Evolutionary conservation across 176 grass and related monocot genomes (phyloP).

Genomic region (Eremochloa ophiuroides): DNA sequence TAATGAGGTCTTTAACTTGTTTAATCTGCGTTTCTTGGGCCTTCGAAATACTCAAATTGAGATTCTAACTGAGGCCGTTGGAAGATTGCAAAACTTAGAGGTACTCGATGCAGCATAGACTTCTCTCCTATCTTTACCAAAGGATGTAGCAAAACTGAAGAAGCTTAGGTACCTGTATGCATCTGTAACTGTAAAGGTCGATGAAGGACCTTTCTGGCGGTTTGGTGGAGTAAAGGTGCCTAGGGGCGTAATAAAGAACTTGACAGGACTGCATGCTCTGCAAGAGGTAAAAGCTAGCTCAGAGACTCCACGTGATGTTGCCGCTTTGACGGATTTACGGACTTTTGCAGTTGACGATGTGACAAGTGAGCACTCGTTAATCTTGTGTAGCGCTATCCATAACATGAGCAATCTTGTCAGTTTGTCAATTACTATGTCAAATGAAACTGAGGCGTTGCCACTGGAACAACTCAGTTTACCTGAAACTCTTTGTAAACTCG

Average conservation of each 20-base stretch:
- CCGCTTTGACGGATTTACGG: conserved; percentile 6
- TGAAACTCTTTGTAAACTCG: neutral
- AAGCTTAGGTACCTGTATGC: conserved; percentile 25
- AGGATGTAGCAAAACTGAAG: neutral
- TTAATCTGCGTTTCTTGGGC: conserved; percentile 30
- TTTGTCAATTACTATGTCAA: neutral
- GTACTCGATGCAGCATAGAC: neutral
- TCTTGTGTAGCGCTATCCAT: neutral
- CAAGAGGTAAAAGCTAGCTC: neutral
- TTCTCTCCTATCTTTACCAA: neutral
- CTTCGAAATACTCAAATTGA: neutral
- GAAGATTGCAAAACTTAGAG: conserved; percentile 28
- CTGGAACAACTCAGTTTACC: conserved; percentile 5
- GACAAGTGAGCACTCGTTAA: neutral
- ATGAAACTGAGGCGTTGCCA: neutral
- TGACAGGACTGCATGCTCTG: conserved; percentile 28
- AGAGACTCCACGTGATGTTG: neutral
- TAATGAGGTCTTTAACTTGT: conserved; percentile 19
- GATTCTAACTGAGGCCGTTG: neutral
- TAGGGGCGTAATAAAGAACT: neutral
- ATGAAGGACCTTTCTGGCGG: rapidly evolving
- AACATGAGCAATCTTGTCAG: conserved; percentile 17
- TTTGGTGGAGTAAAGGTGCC: neutral
- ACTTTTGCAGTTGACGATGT: neutral
- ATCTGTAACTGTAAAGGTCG: rapidly evolving